phyloP scores from a whole-genome alignment of 768 basidiomycete genomes.

The Melanogaster broomeanus region DNA sequence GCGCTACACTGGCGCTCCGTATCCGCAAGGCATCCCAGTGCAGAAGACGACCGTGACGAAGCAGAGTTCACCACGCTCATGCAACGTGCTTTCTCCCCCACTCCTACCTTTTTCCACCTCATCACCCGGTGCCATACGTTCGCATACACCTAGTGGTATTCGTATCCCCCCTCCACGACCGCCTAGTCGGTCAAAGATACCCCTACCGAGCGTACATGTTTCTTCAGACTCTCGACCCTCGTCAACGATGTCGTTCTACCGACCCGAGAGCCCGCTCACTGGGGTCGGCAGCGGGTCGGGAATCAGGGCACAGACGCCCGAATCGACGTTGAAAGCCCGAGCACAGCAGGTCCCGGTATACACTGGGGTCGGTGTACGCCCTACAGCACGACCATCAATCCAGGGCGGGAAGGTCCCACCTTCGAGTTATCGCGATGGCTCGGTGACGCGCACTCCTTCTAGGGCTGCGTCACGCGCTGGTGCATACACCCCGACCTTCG shows the following conservation, averaged over 20 bases:
- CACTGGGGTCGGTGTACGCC: slow-evolving; percentile 41
- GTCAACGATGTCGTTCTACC: slow-evolving; percentile 70
- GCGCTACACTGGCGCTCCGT: slow-evolving; percentile 48
- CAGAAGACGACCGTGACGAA: slow-evolving; percentile 47
- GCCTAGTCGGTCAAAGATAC: slow-evolving; percentile 83
- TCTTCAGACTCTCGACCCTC: slow-evolving; percentile 70
- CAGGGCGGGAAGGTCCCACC: slow-evolving; percentile 55
- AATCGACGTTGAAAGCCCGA: slow-evolving; percentile 57
- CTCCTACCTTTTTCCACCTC: slow-evolving; percentile 52
- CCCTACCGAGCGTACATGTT: slow-evolving; percentile 71
- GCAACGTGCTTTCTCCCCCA: slow-evolving; percentile 64
- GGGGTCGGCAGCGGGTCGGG: slow-evolving; percentile 35
- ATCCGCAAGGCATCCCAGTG: slow-evolving; percentile 48
- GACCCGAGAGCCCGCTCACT: slow-evolving; percentile 53
- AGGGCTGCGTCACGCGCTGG: slow-evolving; percentile 68
- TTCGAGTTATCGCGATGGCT: slow-evolving; percentile 72
- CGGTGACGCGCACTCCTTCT: slow-evolving; percentile 57
- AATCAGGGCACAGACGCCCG: slow-evolving; percentile 68
- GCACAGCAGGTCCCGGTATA: slow-evolving; percentile 61
- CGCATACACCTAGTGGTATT: slow-evolving; percentile 43
- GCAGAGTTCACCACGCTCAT: slow-evolving; percentile 44
- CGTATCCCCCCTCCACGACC: slow-evolving; percentile 63
- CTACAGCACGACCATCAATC: slow-evolving; percentile 40
- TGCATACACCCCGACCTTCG: slow-evolving; percentile 59
- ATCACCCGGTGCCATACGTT: slow-evolving; percentile 31